Conservation (phyloP, 2,329 filamentous ascomycete genomes). For the Penicillium hordei region DNA sequence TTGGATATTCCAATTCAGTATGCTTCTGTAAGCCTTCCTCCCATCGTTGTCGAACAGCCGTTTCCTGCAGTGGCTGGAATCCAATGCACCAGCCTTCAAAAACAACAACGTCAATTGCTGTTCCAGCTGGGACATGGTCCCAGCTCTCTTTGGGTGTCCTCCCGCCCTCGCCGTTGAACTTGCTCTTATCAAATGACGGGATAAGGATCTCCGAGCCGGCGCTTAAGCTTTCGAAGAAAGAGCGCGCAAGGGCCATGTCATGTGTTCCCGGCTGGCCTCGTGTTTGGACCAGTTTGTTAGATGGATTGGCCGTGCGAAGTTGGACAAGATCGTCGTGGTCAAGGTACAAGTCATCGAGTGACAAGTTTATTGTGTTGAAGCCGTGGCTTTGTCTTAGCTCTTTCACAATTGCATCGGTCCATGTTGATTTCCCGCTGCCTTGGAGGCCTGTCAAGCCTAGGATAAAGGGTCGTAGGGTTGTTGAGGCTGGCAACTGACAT, state of each 20-base stretch:
- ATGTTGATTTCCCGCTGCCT: constrained; percentile 21
- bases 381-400: constrained; percentile 4
- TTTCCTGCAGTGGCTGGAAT: constrained; percentile 14
- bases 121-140: constrained; percentile 6
- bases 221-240: constrained; percentile 13
- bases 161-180: constrained; percentile 19
- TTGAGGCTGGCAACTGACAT: neutral
- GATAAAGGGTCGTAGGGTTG: constrained; percentile 9
- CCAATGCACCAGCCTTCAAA: constrained; percentile 23
- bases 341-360: constrained; percentile 19
- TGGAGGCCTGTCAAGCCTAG: constrained; percentile 19
- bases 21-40: neutral
- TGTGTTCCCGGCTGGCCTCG: constrained; percentile 20
- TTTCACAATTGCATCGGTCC: constrained; percentile 16
- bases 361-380: constrained; percentile 17
- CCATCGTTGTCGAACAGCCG: constrained; percentile 3
- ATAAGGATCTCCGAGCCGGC: constrained; percentile 1
- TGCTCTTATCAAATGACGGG: constrained; percentile 20
- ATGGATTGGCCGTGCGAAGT: constrained; percentile 7
- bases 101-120: constrained; percentile 14
- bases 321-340: constrained; percentile 17
- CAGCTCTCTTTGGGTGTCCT: constrained; percentile 10
- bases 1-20: neutral
- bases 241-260: constrained; percentile 12
- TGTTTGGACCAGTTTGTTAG: constrained; percentile 16